Percentiles rank a stretch among this genome's conserved stretches.
phyloP scores from a whole-genome alignment of 768 basidiomycete species.

The Udeniomyces megalosporus region DNA sequence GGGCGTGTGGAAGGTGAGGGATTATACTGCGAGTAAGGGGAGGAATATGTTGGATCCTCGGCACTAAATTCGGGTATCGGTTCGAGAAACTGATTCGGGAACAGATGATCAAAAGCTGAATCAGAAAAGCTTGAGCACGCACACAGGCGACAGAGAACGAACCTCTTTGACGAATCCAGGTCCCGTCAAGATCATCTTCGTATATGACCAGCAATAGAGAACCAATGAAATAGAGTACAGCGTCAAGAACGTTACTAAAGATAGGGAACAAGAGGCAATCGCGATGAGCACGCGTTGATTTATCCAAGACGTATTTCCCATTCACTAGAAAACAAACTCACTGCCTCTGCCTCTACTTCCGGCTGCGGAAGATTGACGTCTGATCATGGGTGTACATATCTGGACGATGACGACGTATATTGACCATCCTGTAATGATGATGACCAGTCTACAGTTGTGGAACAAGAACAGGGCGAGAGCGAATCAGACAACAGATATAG shows the following conservation, averaged over 20 bases:
- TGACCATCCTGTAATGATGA: not conserved
- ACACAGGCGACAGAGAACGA: too few species aligned
- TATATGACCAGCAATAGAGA: slow-evolving; percentile 8
- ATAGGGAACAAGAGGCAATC: not conserved
- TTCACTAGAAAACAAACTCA: not conserved
- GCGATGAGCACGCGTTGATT: not conserved
- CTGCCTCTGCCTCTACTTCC: slow-evolving; percentile 1
- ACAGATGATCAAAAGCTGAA: not conserved
- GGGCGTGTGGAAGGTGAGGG: not conserved
- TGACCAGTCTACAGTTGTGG: not conserved
- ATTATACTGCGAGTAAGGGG: not conserved
- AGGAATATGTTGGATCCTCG: not conserved
- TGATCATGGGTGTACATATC: slow-evolving; percentile 5
- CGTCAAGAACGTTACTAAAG: too few species aligned
- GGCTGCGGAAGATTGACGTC: not conserved
- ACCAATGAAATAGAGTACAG: not conserved
- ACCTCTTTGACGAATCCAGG: slow-evolving; percentile 12
- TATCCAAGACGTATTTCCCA: not conserved
- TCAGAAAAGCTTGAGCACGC: not conserved
- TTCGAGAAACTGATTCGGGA: not conserved
- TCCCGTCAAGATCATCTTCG: not conserved
- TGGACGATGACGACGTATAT: slow-evolving; percentile 8
- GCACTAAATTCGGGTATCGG: not conserved
- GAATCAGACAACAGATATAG: not conserved
- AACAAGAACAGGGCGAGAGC: not conserved